A percentile compares a stretch with the other conserved stretches of the same genome.
These are phyloP conservation scores for Xylaria scruposa DNA, from an alignment of 495 filamentous ascomycete species.

Conservation along the genomic window DNA sequence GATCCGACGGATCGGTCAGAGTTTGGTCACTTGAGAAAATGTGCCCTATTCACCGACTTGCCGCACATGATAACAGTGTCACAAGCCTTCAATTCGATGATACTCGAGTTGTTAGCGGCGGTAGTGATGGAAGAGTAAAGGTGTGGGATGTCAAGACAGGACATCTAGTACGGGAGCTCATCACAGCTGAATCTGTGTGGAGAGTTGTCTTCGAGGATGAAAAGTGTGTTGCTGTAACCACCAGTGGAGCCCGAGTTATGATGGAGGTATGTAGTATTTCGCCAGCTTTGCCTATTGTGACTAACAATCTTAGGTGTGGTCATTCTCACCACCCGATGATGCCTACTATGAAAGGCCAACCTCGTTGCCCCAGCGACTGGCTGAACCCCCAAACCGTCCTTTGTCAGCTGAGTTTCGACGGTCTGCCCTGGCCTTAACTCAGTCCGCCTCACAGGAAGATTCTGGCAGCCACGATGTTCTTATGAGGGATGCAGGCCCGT, in stretches of 20 bases:
- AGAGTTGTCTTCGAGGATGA: slow-evolving; percentile 97
- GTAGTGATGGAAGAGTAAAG: slow-evolving; percentile 94
- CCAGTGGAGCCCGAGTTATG: slow-evolving; percentile 79
- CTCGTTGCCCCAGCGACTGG: slow-evolving; percentile 43
- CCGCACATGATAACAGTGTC: slow-evolving; percentile 98
- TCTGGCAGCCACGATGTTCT: slow-evolving; percentile 48
- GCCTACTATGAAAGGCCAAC: slow-evolving; percentile 53
- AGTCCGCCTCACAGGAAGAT: slow-evolving; percentile 33
- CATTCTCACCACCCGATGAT: slow-evolving; percentile 85
- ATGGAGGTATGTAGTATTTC: slow-evolving; percentile 78
- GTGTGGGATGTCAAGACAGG: slow-evolving; percentile 96
- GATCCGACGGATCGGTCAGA: slow-evolving; percentile 92
- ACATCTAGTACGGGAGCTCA: slow-evolving; percentile 87
- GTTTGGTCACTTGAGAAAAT: slow-evolving; percentile 93
- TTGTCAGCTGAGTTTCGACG: slow-evolving; percentile 46
- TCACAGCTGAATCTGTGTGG: slow-evolving; percentile 92
- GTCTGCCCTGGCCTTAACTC: slow-evolving; percentile 28
- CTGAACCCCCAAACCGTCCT: slow-evolving; percentile 47
- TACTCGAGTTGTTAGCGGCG: slow-evolving; percentile 89
- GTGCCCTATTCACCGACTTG: slow-evolving; percentile 88
- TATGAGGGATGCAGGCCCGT: slow-evolving; percentile 56
- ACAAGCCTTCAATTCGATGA: slow-evolving; percentile 97
- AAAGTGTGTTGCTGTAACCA: slow-evolving; percentile 95
- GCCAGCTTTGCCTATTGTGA: slow-evolving; percentile 33
- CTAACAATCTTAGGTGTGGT: slow-evolving; percentile 72